Evolutionary conservation across 768 basidiomycete species (phyloP).

Genomic region (Russula foetens): DNA sequence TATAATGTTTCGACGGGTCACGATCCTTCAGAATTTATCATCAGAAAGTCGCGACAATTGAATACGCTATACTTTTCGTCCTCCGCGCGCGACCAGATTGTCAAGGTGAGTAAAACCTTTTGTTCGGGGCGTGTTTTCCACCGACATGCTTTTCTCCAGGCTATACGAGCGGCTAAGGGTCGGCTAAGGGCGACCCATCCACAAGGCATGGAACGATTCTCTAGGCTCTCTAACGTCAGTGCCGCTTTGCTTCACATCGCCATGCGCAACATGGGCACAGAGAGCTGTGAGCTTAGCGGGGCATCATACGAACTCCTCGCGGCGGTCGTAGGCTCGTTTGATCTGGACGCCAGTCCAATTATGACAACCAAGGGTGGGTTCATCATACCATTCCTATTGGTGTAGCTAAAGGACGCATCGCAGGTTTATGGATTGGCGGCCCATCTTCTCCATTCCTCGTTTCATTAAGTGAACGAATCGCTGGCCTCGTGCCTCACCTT

Average conservation of each 20-base stretch:
- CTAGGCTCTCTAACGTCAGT: conserved; percentile 76
- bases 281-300: conserved; percentile 68
- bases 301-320: conserved; percentile 76
- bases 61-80: conserved; percentile 74
- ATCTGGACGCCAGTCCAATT: conserved; percentile 65
- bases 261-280: conserved; percentile 65
- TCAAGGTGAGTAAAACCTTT: conserved; percentile 44
- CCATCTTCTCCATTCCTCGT: conserved; percentile 41
- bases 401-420: background rate
- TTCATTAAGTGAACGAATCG: conserved; percentile 62
- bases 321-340: conserved; percentile 68
- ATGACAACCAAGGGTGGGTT: conserved; percentile 59
- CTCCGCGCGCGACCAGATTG: conserved; percentile 55
- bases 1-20: conserved; percentile 74
- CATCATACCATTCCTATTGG: background rate
- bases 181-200: conserved; percentile 50
- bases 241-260: conserved; percentile 84
- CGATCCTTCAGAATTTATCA: conserved; percentile 74
- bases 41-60: conserved; percentile 63
- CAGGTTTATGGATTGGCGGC: conserved; percentile 47
- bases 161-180: conserved; percentile 69
- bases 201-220: conserved; percentile 52
- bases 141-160: conserved; percentile 31
- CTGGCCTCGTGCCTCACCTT: conserved; percentile 68
- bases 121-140: background rate